Percentiles rank a stretch among this genome's conserved stretches.
Conservation (phyloP, 805 yeast species). For the Debaryomyces hansenii region DNA sequence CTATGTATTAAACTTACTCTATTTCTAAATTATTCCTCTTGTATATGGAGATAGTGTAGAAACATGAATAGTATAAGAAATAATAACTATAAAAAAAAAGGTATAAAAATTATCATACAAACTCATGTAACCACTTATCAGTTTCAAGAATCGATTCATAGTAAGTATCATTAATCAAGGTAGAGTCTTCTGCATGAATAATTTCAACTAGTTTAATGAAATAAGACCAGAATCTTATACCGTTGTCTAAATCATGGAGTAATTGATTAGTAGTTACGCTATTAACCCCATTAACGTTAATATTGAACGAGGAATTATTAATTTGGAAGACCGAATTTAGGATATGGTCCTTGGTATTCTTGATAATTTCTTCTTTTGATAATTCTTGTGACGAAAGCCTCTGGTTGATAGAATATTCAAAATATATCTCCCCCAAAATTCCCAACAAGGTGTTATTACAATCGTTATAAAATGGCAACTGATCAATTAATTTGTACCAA, state of each 20-base stretch:
- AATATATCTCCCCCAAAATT: slow-evolving; percentile 53
- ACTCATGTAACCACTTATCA: slow-evolving; percentile 29
- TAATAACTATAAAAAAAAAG: neutral
- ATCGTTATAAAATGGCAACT: slow-evolving; percentile 60
- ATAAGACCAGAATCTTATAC: slow-evolving; percentile 35
- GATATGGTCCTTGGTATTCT: slow-evolving; percentile 30
- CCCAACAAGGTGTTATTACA: slow-evolving; percentile 66
- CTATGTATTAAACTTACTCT: no score
- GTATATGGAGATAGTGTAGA: no score
- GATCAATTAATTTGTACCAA: slow-evolving; percentile 59
- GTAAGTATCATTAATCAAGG: slow-evolving; percentile 23
- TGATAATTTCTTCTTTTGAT: slow-evolving; percentile 25
- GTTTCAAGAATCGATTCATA: slow-evolving; percentile 23
- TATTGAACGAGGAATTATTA: slow-evolving; percentile 36
- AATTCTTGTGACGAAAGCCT: slow-evolving; percentile 18
- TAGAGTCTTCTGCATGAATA: slow-evolving; percentile 25
- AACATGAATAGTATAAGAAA: no score
- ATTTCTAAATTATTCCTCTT: no score
- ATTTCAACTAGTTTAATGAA: slow-evolving; percentile 28
- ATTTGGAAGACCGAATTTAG: slow-evolving; percentile 38
- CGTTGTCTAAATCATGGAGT: slow-evolving; percentile 28
- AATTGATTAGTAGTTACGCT: slow-evolving; percentile 34
- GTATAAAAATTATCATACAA: slow-evolving; percentile 13
- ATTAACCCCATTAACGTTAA: slow-evolving; percentile 42
- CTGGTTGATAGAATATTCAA: slow-evolving; percentile 41